Evolutionary conservation across 768 basidiomycete species (phyloP), one percentile per base, ranked within the genome.

Genomic region (Flagelloscypha sp.): DNA sequence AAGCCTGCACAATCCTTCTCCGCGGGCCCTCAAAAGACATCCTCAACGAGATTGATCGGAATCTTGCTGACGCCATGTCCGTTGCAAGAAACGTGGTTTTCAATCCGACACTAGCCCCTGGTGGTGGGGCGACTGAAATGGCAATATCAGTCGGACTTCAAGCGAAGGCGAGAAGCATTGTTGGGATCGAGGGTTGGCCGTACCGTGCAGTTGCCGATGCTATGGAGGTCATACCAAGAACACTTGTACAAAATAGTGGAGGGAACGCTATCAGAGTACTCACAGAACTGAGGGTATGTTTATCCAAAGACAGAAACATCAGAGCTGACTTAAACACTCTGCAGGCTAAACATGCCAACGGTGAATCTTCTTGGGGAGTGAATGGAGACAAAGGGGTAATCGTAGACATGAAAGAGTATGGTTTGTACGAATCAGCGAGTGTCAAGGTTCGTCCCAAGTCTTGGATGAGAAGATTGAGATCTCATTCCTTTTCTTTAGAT

Each of bases 21-120:
- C 89, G 94, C 27, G 93, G 95, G 2, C 95, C 95, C 0, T 94
- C 90, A 2, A 99, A 98, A 59, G 95, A 98, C 52, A 90, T 98
- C 48, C 69, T 99, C 32, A 95, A 97, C 58, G 95, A 98, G 63
- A 88, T 98, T 47, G 95, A 98, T 58, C 79, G 94, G 33, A 99
- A 98, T 60, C 73, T 98, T 20, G 89, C 90, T 2, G 95, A 99
- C 48, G 95, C 94, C 22, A 97, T 99, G 84, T 78, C 83, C 24
- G 93, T 98, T 37, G 94, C 94, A 3, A 80, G 94, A 17, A 99
- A 98, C 52, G 93, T 90, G 28, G 82, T 95, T 43, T 97, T 98
- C 64, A 87, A 97, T 62, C 95, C 95, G 3, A 61, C 69, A 5
- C 77, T 99, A n/a, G 85, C 84, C 0, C 94, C 94, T 0, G 94